A percentile compares a stretch with the other conserved stretches of the same genome.
These are phyloP conservation scores for Polyporus arcularius DNA, from an alignment of 768 basidiomycete species.

Conservation along the genomic window DNA sequence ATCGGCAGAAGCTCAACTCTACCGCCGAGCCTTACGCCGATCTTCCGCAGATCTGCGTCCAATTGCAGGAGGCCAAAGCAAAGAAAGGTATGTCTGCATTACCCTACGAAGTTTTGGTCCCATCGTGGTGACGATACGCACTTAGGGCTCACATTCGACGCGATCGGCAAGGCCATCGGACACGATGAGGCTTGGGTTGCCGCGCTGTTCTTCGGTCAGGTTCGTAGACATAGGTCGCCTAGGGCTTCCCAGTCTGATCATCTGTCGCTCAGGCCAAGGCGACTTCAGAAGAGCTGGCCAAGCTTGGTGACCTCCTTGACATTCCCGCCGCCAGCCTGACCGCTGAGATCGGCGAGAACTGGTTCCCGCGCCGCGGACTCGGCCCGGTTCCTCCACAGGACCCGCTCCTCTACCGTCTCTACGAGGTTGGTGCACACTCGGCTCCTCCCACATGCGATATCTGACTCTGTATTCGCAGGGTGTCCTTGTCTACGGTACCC, in stretches of 20 bases:
- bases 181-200: constrained; percentile 85
- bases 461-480: constrained; percentile 41
- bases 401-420: constrained; percentile 80
- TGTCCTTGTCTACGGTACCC: constrained; percentile 74
- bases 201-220: constrained; percentile 81
- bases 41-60: constrained; percentile 49
- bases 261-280: constrained; percentile 60
- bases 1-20: constrained; percentile 23
- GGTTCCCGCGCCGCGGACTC: constrained; percentile 76
- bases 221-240: constrained; percentile 26
- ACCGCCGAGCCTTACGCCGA: constrained; percentile 22
- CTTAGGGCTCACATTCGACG: constrained; percentile 67
- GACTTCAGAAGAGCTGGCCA: constrained; percentile 55
- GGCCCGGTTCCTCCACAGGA: constrained; percentile 75
- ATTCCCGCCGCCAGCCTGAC: constrained; percentile 42
- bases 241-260: not conserved
- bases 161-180: constrained; percentile 63
- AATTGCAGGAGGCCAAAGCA: constrained; percentile 67
- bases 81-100: constrained; percentile 46
- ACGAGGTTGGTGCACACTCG: constrained; percentile 52
- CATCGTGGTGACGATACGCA: too few relatives aligned
- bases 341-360: constrained; percentile 56
- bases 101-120: too few relatives aligned
- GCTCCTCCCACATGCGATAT: not conserved
- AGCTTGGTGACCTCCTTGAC: constrained; percentile 52